These are phyloP conservation scores for Tephrocybe sp. DNA, from an alignment of 768 basidiomycete genomes.

Conservation along the genomic window DNA sequence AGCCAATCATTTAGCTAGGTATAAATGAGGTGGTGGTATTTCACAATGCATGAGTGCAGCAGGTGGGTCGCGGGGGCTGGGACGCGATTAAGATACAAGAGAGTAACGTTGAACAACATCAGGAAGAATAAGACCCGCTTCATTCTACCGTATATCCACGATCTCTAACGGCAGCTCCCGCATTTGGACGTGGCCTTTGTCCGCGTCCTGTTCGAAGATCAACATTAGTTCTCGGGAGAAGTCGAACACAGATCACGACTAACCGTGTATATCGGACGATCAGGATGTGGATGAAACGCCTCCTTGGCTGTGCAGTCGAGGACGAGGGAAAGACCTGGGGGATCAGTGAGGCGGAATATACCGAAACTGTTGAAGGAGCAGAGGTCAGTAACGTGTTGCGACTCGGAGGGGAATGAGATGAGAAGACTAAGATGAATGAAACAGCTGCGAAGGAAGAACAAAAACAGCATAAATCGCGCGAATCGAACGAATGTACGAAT, in stretches of 20 bases:
- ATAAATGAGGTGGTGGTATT: too few species aligned
- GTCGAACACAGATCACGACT: constrained; percentile 27
- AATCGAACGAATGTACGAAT: too few species aligned
- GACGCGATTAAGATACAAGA: too few species aligned
- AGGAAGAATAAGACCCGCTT: too few species aligned
- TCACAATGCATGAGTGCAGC: too few species aligned
- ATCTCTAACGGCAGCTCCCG: constrained; percentile 75
- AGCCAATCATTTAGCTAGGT: too few species aligned
- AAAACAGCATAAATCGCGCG: too few species aligned
- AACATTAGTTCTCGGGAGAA: background rate
- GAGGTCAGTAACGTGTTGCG: background rate
- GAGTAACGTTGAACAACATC: too few species aligned
- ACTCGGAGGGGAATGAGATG: background rate
- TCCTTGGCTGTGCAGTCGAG: constrained; percentile 66
- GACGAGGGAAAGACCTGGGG: constrained; percentile 76
- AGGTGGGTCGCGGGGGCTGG: too few species aligned
- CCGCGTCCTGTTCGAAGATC: constrained; percentile 73
- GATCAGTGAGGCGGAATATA: constrained; percentile 88
- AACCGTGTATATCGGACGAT: constrained; percentile 85
- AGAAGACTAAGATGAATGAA: too few species aligned
- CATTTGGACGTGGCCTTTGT: constrained; percentile 83
- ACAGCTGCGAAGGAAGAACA: too few species aligned
- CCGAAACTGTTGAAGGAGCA: constrained; percentile 57
- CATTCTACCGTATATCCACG: too few species aligned
- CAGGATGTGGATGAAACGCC: constrained; percentile 86